These are phyloP conservation scores for Ophiostoma angusticollis DNA, from an alignment of 2,329 filamentous ascomycete genomes.

Conservation along the genomic window DNA sequence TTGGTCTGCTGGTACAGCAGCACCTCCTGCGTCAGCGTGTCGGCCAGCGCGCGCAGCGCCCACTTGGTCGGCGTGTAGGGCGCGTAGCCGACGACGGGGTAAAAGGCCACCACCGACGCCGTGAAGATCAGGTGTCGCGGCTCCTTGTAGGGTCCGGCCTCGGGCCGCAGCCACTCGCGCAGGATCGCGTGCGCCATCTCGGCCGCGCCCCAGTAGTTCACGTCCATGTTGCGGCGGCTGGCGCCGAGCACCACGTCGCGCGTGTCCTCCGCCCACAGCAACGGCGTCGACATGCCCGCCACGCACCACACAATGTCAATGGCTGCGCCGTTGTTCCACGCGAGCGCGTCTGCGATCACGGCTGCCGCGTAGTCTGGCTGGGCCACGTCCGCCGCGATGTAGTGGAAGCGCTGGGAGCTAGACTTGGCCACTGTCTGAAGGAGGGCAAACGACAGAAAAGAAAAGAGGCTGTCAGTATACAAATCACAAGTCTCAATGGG, in stretches of 20 bases:
- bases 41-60: slow-evolving; percentile 70
- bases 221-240: slow-evolving; percentile 71
- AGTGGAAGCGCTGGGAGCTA: slow-evolving; percentile 65
- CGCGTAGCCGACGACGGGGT: slow-evolving; percentile 67
- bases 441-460: not conserved
- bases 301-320: slow-evolving; percentile 89
- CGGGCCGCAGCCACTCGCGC: slow-evolving; percentile 54
- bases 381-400: slow-evolving; percentile 73
- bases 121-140: slow-evolving; percentile 81
- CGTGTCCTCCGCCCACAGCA: slow-evolving; percentile 69
- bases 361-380: slow-evolving; percentile 53
- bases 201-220: slow-evolving; percentile 78
- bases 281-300: slow-evolving; percentile 61
- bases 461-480: too few relatives aligned
- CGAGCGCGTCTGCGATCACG: slow-evolving; percentile 57
- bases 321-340: slow-evolving; percentile 61
- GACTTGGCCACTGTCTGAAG: slow-evolving; percentile 50
- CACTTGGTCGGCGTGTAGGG: slow-evolving; percentile 78
- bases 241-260: slow-evolving; percentile 38
- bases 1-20: slow-evolving; percentile 61
- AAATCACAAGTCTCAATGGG: too few relatives aligned
- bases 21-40: slow-evolving; percentile 73
- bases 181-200: slow-evolving; percentile 77
- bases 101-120: slow-evolving; percentile 61
- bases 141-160: slow-evolving; percentile 31